Evolutionary conservation across 2,329 filamentous ascomycete species (phyloP).

Genomic region (Chrysoporthe puriensis): DNA sequence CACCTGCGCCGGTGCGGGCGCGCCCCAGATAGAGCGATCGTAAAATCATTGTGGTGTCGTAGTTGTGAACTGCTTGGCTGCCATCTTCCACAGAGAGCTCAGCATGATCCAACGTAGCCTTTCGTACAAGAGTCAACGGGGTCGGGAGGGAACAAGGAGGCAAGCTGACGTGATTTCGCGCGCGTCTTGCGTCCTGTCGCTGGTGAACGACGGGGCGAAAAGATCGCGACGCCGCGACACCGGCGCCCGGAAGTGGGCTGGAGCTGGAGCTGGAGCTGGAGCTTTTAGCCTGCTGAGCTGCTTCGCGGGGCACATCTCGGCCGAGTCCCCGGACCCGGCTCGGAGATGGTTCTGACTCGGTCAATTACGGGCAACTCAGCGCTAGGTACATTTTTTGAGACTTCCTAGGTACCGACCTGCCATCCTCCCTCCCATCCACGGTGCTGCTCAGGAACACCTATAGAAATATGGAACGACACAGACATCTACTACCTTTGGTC

Average conservation of each 20-base stretch:
- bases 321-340: background rate
- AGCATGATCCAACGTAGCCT: background rate
- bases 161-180: background rate
- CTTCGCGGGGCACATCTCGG: no score
- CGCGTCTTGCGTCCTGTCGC: conserved; percentile 7
- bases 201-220: background rate
- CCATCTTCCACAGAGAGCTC: background rate
- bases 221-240: background rate
- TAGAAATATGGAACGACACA: no score
- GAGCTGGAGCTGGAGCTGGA: no score
- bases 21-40: conserved; percentile 19
- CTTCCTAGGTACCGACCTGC: no score
- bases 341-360: background rate
- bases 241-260: background rate
- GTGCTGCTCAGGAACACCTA: no score
- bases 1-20: background rate
- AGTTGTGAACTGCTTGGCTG: conserved; percentile 2
- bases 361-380: background rate
- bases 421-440: no score
- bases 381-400: background rate
- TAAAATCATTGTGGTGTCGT: conserved; percentile 18
- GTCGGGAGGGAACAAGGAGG: background rate
- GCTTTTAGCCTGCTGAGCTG: no score
- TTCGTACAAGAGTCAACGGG: no score
- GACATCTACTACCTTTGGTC: no score